These are phyloP conservation scores for Aspergillus melleus DNA, from an alignment of 2,329 filamentous ascomycete species.

Conservation along the genomic window DNA sequence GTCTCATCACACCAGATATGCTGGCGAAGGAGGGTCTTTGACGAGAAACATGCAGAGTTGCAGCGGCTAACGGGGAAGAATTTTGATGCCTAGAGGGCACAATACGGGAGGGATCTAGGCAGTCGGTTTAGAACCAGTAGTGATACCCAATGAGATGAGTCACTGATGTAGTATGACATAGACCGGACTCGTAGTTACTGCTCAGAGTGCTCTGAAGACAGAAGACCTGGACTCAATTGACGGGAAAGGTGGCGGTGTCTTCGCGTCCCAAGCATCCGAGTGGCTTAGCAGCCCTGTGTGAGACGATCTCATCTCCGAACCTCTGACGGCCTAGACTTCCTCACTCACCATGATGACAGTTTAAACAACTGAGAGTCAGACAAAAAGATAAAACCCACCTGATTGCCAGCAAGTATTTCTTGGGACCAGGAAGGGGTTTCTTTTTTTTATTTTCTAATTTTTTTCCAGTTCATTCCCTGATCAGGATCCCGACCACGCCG, in stretches of 20 bases:
- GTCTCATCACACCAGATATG: not conserved
- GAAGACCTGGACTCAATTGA: conserved; percentile 55
- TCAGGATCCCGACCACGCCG: not conserved
- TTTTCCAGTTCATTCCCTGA: not conserved
- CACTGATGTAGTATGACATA: not conserved
- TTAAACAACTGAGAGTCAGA: not conserved
- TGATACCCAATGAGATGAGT: not conserved
- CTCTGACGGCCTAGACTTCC: not conserved
- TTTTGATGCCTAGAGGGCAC: conserved; percentile 3
- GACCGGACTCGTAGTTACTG: too few relatives aligned
- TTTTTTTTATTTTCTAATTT: too few relatives aligned
- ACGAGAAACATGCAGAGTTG: not conserved
- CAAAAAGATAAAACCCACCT: not conserved
- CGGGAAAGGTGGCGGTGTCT: not conserved
- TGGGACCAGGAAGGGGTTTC: not conserved
- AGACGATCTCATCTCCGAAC: conserved; percentile 5
- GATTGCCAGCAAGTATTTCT: not conserved
- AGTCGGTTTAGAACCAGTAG: not conserved
- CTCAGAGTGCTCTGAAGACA: too few relatives aligned
- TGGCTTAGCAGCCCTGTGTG: conserved; percentile 8
- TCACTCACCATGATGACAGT: too few relatives aligned
- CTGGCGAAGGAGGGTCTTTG: conserved; percentile 59
- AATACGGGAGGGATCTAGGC: not conserved
- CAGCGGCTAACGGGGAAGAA: not conserved
- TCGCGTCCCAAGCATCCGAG: not conserved